Evolutionary conservation across 2,329 filamentous ascomycete species (phyloP).

Genomic region (Aspergillus neotritici): DNA sequence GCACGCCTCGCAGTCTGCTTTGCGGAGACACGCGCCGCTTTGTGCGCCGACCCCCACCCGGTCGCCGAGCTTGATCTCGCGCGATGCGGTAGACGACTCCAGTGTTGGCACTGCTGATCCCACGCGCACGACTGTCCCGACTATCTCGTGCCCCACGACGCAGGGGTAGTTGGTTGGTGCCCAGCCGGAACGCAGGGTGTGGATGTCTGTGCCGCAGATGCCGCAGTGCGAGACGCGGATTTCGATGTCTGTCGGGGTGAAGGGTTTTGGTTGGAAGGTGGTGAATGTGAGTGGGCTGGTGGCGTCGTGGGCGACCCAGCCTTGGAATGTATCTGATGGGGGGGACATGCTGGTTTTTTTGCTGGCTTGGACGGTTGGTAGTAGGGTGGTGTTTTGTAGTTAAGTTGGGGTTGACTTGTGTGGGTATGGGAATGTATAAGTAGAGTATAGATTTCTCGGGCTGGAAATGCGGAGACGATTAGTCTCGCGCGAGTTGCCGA

Average conservation of each 20-base stretch:
- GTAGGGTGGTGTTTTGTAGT: neutral
- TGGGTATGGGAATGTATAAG: neutral
- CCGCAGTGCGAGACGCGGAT: slow-evolving; percentile 62
- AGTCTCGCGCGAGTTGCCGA: neutral
- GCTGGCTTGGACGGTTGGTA: slow-evolving; percentile 1
- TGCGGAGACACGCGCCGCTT: slow-evolving; percentile 47
- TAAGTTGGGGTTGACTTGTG: neutral
- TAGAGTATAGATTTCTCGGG: neutral
- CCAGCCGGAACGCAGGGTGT: slow-evolving; percentile 52
- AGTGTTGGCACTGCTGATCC: slow-evolving; percentile 37
- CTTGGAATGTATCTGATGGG: slow-evolving; percentile 31
- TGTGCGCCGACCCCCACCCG: slow-evolving; percentile 61
- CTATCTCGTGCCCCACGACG: slow-evolving; percentile 61
- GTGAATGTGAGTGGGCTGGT: slow-evolving; percentile 29
- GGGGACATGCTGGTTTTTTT: neutral
- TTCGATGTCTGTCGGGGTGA: slow-evolving; percentile 59
- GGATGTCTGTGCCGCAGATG: slow-evolving; percentile 60
- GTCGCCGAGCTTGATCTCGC: slow-evolving; percentile 53
- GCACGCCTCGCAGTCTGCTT: slow-evolving; percentile 38
- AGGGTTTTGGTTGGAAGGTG: slow-evolving; percentile 38
- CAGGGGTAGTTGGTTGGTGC: slow-evolving; percentile 40
- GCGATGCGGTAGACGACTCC: slow-evolving; percentile 19
- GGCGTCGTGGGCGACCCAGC: slow-evolving; percentile 36
- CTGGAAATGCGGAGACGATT: neutral
- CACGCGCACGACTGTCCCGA: slow-evolving; percentile 53